Evolutionary conservation across 352 stramenopile species (phyloP).

Genomic region (Phytopythium boreale): DNA sequence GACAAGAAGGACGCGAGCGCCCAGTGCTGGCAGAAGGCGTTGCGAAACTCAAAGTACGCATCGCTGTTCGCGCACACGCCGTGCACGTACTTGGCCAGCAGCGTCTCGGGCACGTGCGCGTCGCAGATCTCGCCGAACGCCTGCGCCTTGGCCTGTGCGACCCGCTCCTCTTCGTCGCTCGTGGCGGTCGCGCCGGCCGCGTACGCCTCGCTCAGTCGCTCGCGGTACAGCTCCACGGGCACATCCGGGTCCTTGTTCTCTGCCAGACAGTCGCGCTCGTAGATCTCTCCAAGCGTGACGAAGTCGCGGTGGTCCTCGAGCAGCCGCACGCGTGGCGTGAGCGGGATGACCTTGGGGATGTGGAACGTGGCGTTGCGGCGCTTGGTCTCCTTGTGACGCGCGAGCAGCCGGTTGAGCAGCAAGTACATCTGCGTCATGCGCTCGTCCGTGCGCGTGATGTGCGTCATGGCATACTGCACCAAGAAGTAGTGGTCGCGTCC

Average conservation of each 20-base stretch:
- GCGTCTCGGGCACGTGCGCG: conserved; percentile 74
- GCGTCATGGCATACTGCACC: conserved; percentile 91
- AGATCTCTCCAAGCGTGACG: conserved; percentile 86
- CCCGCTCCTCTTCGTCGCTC: conserved; percentile 61
- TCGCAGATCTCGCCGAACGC: conserved; percentile 84
- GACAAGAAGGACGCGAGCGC: conserved; percentile 84
- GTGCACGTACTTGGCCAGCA: conserved; percentile 86
- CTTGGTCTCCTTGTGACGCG: conserved; percentile 86
- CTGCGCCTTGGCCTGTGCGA: conserved; percentile 54
- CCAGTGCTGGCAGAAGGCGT: conserved; percentile 84
- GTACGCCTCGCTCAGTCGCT: conserved; percentile 73
- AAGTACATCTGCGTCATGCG: conserved; percentile 94
- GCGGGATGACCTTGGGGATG: conserved; percentile 90
- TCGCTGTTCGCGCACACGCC: conserved; percentile 69
- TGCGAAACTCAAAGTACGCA: conserved; percentile 85
- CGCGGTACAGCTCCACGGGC: conserved; percentile 75
- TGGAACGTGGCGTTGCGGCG: conserved; percentile 88
- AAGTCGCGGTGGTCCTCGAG: conserved; percentile 85
- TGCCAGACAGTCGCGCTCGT: conserved; percentile 71
- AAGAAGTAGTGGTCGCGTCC: conserved; percentile 89
- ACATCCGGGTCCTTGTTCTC: conserved; percentile 74
- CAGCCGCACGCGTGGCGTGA: conserved; percentile 88
- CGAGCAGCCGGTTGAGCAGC: conserved; percentile 83
- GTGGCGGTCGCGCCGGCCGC: conserved; percentile 28
- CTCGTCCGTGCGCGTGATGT: conserved; percentile 93